Evolutionary conservation across 495 filamentous ascomycete species (phyloP).

Genomic region (Penicillium maclennaniae): DNA sequence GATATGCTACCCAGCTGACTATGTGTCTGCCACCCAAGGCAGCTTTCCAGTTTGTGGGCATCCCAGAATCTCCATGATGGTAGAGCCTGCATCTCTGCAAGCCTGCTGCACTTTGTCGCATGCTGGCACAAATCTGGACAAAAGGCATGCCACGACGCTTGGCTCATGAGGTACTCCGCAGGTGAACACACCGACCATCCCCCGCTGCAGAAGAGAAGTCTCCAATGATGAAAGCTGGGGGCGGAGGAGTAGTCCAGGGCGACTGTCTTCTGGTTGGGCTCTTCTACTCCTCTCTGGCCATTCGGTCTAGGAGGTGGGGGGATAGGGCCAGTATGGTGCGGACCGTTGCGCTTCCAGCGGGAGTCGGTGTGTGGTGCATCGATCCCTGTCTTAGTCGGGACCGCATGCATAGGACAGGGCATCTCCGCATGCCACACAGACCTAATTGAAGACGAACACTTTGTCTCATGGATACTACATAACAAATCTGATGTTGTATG

Average conservation of each 20-base stretch:
- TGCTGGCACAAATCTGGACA: not conserved
- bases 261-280: not conserved
- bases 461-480: not conserved
- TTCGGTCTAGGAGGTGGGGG: not conserved
- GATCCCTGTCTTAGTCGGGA: conserved; percentile 21
- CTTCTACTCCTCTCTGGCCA: not conserved
- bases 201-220: not conserved
- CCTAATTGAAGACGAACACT: conserved; percentile 1
- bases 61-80: not conserved
- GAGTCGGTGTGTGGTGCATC: conserved; percentile 6
- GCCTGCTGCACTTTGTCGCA: not conserved
- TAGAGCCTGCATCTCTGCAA: not conserved
- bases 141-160: not conserved
- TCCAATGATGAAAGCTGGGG: not conserved
- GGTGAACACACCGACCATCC: conserved; percentile 9
- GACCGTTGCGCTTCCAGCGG: conserved; percentile 12
- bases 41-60: not conserved
- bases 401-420: conserved; percentile 22
- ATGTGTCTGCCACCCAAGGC: not conserved
- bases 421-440: conserved; percentile 14
- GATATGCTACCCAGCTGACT: conserved; percentile 1
- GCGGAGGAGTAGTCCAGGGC: not conserved
- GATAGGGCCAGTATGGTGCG: conserved; percentile 7
- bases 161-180: not conserved
- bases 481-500: not conserved